Percentiles rank a stretch among this genome's conserved stretches.
These are phyloP conservation scores for Hibiscus trionum DNA, from an alignment of 345 rosid species.

Conservation along the genomic window DNA sequence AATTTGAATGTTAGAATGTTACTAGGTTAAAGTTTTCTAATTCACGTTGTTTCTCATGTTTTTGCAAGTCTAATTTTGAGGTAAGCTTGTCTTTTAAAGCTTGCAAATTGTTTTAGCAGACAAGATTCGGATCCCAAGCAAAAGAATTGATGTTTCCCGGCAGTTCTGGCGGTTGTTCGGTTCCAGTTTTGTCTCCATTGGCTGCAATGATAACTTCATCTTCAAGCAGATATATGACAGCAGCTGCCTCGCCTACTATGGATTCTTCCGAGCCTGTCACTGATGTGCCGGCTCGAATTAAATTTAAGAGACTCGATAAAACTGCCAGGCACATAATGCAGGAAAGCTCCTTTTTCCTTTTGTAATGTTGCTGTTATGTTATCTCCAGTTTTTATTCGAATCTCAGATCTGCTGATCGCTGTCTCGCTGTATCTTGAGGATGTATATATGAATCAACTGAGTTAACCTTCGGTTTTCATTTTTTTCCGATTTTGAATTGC, in stretches of 20 bases:
- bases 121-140: constrained; percentile 10
- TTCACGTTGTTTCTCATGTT: neutral
- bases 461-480: neutral
- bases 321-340: constrained; percentile 84
- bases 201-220: constrained; percentile 14
- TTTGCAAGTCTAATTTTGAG: neutral
- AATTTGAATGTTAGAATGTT: neutral
- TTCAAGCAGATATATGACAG: constrained; percentile 4
- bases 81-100: neutral
- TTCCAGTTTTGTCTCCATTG: neutral
- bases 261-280: constrained; percentile 26
- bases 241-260: constrained; percentile 33
- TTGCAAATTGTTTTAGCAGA: constrained; percentile 20
- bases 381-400: neutral
- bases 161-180: neutral
- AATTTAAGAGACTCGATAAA: constrained; percentile 88
- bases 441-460: neutral
- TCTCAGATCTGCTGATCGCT: too few relatives aligned
- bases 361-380: neutral
- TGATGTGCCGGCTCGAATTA: constrained; percentile 49
- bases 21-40: neutral
- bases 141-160: neutral
- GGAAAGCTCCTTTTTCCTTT: constrained; percentile 26
- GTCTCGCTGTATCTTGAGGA: neutral
- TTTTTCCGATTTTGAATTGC: neutral